Evolutionary conservation across 768 basidiomycete genomes (phyloP), one percentile per base, ranked within the genome.

Genomic region (Serendipita indica): DNA sequence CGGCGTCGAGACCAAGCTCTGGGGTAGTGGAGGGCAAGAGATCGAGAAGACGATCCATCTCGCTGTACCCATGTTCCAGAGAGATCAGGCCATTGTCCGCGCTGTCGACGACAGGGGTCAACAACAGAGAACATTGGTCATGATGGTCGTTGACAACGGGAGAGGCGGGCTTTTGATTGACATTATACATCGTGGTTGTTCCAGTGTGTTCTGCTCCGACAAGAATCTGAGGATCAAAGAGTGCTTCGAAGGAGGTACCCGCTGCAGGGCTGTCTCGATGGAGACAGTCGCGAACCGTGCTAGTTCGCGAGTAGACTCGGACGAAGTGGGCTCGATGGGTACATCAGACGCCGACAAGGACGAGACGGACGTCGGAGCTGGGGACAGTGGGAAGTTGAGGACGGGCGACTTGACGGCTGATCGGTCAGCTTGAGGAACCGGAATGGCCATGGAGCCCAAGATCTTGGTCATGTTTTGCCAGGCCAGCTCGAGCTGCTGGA

Each of bases 241-340:
- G 49, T 28, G 49, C 49, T 18, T 28, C 49, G 61, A 57, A 58
- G 63, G 59, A 56, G 57, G 83, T 85, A 86, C 88, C 89, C 88
- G 89, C 89, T 91, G 89, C 89, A 83, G 86, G 89, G 89, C 76
- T 72, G 68, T 64, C 62, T 63, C 70, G 63, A 65, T 72, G 69
- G 73, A 77, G 75, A 77, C 78, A 81, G 78, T 82, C 89, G 79
- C 89, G 89, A 91, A 84, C 89, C 89, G 89, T 91, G 89, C 89
- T 84, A 86, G 84, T 83, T 91, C 89, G 89, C 89, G 82, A 91
- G 89, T 86, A 82, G 85, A 72, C 69, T 83, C 76, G 69, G 45
- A 43, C 33, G 37, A 37, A 37, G 35, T 37, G 35, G 35, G 35
- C 35, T 37, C 35, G 35, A n/a, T 10, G 10, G 35, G 10, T 30